A percentile compares a stretch with the other conserved stretches of the same genome.
Evolutionary conservation across 306 rosid genomes (phyloP).

Genomic region (Luffa acutangula): DNA sequence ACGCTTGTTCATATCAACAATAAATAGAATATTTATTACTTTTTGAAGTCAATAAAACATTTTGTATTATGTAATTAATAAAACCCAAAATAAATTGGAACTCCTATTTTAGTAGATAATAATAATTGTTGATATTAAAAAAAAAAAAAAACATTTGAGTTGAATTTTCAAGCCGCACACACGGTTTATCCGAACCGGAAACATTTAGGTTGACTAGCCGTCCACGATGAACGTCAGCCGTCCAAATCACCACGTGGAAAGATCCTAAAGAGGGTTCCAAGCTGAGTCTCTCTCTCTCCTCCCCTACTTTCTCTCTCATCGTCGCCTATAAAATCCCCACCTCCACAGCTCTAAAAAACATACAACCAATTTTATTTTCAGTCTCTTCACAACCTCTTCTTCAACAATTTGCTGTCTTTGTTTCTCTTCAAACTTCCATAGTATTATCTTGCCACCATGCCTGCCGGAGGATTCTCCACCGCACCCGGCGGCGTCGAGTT

Average conservation of each 20-base stretch:
- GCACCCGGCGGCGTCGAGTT: slow-evolving; percentile 19
- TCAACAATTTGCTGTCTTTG: neutral
- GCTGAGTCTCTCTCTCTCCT: slow-evolving; percentile 1
- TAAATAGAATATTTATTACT: no score
- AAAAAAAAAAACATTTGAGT: neutral
- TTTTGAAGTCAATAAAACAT: no score
- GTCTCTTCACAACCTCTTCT: neutral
- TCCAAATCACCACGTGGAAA: slow-evolving; percentile 23
- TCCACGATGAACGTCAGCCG: neutral
- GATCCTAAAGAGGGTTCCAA: slow-evolving; percentile 18
- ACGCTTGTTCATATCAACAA: neutral
- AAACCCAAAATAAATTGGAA: neutral
- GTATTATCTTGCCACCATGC: neutral
- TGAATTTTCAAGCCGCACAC: slow-evolving; percentile 1
- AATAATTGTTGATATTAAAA: neutral
- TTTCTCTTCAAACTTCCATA: neutral
- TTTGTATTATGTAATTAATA: neutral
- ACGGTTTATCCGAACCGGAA: neutral
- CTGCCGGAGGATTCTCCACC: slow-evolving; percentile 21
- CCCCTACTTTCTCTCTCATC: neutral
- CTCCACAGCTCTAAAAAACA: neutral
- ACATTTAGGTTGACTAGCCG: slow-evolving; percentile 3
- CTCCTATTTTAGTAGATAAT: neutral
- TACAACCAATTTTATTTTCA: neutral
- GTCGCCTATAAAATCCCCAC: neutral